Base-by-base conservation (phyloP, 164 flowering plant species). In the Annona cherimola region DNA sequence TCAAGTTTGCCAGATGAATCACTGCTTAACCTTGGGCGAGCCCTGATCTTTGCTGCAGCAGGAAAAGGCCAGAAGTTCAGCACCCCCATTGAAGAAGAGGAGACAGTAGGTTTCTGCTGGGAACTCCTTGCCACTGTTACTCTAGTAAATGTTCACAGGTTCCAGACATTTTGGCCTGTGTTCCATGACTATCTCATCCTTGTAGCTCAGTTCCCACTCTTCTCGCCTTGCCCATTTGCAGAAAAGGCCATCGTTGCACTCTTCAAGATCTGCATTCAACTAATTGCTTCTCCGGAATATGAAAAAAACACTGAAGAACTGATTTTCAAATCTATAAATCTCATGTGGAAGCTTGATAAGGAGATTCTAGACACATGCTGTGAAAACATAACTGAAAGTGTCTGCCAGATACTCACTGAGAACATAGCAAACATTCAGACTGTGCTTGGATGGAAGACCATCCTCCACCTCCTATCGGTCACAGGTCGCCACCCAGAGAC, bases 21-120 rank as follows among this genome's bases (percentile, higher is more conserved):
- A 5, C 64, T 96, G 68, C 71, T 83, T 61, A 81, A 82, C 76
- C 95, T 96, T 0, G 98, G 97, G 61, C 87, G 91, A 9, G 85
- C 93, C 57, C 75, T 95, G 45, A 86, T 93, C 75, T 90, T 87
- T 74, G 90, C 97, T 57, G 96, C 97, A 1, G 97, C 90, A 6
- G 97, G 98, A 26, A 91, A 85, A 79, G 96, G 93, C 57, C 99
- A 96, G 68, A 93, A 90, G 77, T 93, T 91, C 71, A 96, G 89
- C 76, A 95, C 97, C 2, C 82, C 92, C 0, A 79, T 87, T 7
- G 98, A 93, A 74, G 99, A 95, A 76, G 98, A 95, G 75, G 98
- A 94, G 61, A 88, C 97, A 0, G 91, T 89, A 45, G 87, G 78
- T 3, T 90, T 93, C 74, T 91, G 97, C 75, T 93, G 93, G 98